These are phyloP conservation scores for Gremmenia infestans DNA, from an alignment of 2,329 filamentous ascomycete species.

Conservation along the genomic window DNA sequence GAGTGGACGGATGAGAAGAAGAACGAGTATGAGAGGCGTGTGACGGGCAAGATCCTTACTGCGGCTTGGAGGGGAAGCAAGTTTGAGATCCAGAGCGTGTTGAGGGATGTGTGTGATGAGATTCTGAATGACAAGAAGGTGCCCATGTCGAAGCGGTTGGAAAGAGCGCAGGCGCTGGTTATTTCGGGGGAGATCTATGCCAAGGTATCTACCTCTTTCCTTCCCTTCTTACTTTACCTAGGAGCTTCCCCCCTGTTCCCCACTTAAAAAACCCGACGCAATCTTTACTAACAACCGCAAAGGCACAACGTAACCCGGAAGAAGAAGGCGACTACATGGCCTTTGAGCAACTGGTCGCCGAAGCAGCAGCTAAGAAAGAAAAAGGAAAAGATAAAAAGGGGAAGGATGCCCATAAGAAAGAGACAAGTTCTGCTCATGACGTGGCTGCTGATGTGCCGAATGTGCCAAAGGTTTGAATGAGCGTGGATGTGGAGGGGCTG, in stretches of 20 bases:
- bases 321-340: constrained; percentile 99
- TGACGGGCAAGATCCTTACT: constrained; percentile 96
- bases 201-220: constrained; percentile 54
- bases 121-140: constrained; percentile 78
- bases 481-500: not conserved
- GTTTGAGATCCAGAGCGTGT: constrained; percentile 95
- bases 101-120: constrained; percentile 89
- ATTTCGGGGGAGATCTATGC: constrained; percentile 85
- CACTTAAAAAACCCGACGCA: constrained; percentile 3
- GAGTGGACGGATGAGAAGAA: constrained; percentile 98
- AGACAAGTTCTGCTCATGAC: constrained; percentile 23
- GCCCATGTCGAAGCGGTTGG: constrained; percentile 75
- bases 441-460: constrained; percentile 36
- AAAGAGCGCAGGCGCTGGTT: constrained; percentile 84
- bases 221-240: not conserved
- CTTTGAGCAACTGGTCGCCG: constrained; percentile 95
- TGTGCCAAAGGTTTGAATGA: constrained; percentile 29
- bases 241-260: not conserved
- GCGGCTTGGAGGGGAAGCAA: constrained; percentile 95
- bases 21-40: constrained; percentile 88
- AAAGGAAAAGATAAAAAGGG: constrained; percentile 48
- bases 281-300: not conserved
- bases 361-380: constrained; percentile 93
- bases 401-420: constrained; percentile 15
- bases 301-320: constrained; percentile 86